phyloP scores from a whole-genome alignment of 371 early-diverging fungal species.

The Lichtheimia hyalospora region DNA sequence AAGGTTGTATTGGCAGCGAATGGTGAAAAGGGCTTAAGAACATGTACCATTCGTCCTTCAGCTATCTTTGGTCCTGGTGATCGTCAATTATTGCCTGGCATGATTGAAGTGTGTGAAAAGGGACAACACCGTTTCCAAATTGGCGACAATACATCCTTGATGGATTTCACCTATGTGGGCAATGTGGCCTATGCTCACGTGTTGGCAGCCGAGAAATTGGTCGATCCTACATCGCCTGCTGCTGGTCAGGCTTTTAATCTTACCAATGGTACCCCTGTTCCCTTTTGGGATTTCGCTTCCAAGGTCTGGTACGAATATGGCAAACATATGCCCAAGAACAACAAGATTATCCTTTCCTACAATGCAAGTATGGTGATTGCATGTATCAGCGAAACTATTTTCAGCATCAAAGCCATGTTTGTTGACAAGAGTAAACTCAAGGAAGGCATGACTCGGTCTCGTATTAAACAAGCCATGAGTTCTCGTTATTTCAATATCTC shows the following conservation, averaged over 20 bases:
- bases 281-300: constrained; percentile 88
- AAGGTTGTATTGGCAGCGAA: constrained; percentile 80
- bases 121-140: constrained; percentile 79
- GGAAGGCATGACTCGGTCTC: constrained; percentile 60
- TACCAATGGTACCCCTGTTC: constrained; percentile 92
- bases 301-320: constrained; percentile 65
- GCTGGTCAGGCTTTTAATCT: constrained; percentile 83
- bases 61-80: constrained; percentile 96
- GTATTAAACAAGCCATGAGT: constrained; percentile 72
- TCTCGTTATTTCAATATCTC: constrained; percentile 80
- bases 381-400: constrained; percentile 45
- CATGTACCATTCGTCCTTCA: constrained; percentile 83
- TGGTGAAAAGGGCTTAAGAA: constrained; percentile 64
- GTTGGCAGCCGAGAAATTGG: constrained; percentile 80
- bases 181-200: constrained; percentile 92
- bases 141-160: constrained; percentile 83
- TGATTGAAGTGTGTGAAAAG: constrained; percentile 72
- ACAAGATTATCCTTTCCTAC: constrained; percentile 49
- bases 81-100: constrained; percentile 77
- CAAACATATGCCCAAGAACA: constrained; percentile 38
- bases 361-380: constrained; percentile 53
- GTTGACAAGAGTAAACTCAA: constrained; percentile 47
- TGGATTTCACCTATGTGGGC: constrained; percentile 94
- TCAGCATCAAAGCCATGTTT: constrained; percentile 47
- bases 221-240: constrained; percentile 36